Base-by-base conservation (phyloP, 2,329 filamentous ascomycete genomes). In the Alternaria sp. region DNA sequence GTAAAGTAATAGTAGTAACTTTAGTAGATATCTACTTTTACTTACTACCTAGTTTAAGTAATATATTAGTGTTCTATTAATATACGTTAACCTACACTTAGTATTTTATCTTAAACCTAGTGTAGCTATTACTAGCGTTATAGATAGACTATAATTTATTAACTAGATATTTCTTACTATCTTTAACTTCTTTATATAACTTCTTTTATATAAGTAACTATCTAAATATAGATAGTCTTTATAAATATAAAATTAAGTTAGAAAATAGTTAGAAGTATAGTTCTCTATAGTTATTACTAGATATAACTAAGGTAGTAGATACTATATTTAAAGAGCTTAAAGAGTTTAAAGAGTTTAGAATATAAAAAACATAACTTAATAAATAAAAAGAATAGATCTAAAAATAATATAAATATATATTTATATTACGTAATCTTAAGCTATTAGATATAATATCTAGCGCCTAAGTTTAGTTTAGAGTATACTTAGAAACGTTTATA, bases 221-320 rank as follows among this genome's bases (percentile, higher is more conserved):
- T 41, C 37, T 59, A 30, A 15, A 51, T 37, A 45, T 45, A 21
- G 7, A 10, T 12, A 59, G 57, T 23, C 11, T 44, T 2, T 21
- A 43, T 30, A 9, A 54, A 53, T 21, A 37, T n/a, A 53, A 53
- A 14, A 53, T 54, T 46, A 11, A 53, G n/a, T 59, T 20, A 53
- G 57, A 44, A 59, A 37, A 59, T 20, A 59, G 30, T 53, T 59
- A 15, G 28, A 47, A 46, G 33, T 55, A 54, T 12, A 64, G 58
- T 44, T 64, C 58, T 18, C 44, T 64, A 54, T 23, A 61, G 26
- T 58, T 64, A 64, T 64, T 43, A 58, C 61, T n/a, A 26, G 58
- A 64, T 28, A 20, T 64, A 26, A 58, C 43, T 12, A 37, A 18
- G 44, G 23, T 14, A 61, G 54, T 15, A 18, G 49, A 33, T 15